Conservation (phyloP, 176 grass and related monocot genomes). For the Elymus sibiricus region DNA sequence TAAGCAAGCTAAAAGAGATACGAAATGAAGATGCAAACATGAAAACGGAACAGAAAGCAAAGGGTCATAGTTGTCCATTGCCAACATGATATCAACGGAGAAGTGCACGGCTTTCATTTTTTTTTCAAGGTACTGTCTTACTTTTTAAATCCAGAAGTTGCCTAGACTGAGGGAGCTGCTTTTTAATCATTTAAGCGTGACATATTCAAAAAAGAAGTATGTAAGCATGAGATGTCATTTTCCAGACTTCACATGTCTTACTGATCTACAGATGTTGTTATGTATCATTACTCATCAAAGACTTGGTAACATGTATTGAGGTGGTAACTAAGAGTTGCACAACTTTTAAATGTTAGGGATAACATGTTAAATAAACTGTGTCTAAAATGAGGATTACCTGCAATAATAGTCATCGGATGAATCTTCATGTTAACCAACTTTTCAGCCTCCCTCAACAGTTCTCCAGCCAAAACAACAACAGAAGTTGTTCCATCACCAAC, state of each 20-base stretch:
- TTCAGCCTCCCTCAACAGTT: constrained; percentile 90
- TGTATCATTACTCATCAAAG: neutral
- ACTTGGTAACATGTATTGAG: neutral
- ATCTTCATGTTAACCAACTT: constrained; percentile 93
- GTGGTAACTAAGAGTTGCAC: neutral
- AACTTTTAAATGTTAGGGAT: neutral
- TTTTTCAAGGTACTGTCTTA: neutral
- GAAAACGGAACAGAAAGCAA: neutral
- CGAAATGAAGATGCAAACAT: neutral
- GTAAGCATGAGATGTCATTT: neutral
- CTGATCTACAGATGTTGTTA: neutral
- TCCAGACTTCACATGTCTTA: neutral
- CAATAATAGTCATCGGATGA: constrained; percentile 99
- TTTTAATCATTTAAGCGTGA: neutral
- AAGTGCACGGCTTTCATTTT: neutral
- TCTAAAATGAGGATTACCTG: constrained; percentile 47
- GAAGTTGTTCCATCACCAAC: constrained; percentile 98
- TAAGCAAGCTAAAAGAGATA: neutral
- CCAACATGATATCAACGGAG: neutral
- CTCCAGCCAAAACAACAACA: constrained; percentile 95
- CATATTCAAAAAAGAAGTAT: neutral
- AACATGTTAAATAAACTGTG: neutral
- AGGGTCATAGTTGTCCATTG: neutral
- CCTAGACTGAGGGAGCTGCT: neutral
- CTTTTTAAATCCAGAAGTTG: neutral